phyloP scores from a whole-genome alignment of 352 stramenopile genomes.

The Phytopythium chamaehyphon region DNA sequence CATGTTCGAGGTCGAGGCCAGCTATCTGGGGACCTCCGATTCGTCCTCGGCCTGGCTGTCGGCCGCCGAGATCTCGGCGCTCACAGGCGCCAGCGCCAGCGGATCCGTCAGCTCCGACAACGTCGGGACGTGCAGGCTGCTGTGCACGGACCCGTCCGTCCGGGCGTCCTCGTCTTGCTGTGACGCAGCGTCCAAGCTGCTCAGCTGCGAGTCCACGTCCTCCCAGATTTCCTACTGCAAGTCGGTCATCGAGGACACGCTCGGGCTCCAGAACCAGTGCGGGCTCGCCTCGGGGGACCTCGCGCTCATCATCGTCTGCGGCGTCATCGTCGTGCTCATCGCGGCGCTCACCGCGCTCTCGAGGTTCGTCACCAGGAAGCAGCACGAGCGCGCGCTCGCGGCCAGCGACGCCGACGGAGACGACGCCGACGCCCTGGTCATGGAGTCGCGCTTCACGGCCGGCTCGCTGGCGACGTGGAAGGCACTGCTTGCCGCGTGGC shows the following conservation, averaged over 20 bases:
- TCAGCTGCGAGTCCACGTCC: slow-evolving; percentile 24
- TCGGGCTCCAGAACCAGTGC: slow-evolving; percentile 37
- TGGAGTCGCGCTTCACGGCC: no score
- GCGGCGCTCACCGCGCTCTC: no score
- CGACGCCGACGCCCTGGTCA: no score
- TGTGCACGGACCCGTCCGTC: slow-evolving; percentile 26
- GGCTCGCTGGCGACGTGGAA: slow-evolving; percentile 20
- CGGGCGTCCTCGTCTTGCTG: slow-evolving; percentile 36
- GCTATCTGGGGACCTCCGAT: no score
- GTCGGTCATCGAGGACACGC: slow-evolving; percentile 29
- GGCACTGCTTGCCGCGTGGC: slow-evolving; percentile 28
- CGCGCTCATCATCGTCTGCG: slow-evolving; percentile 21
- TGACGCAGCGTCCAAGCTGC: slow-evolving; percentile 14
- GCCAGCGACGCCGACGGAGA: no score
- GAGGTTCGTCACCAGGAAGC: no score
- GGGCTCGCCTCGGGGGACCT: slow-evolving; percentile 26
- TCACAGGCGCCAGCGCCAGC: no score
- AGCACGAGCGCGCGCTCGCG: no score
- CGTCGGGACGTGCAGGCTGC: slow-evolving; percentile 21
- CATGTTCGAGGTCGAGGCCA: slow-evolving; percentile 27
- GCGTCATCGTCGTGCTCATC: slow-evolving; percentile 19
- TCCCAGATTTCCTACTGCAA: slow-evolving; percentile 30
- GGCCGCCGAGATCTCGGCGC: no score
- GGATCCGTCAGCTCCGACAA: slow-evolving; percentile 4
- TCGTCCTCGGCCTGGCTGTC: no score